phyloP scores from a whole-genome alignment of 345 rosid species.

The Boechera stricta region DNA sequence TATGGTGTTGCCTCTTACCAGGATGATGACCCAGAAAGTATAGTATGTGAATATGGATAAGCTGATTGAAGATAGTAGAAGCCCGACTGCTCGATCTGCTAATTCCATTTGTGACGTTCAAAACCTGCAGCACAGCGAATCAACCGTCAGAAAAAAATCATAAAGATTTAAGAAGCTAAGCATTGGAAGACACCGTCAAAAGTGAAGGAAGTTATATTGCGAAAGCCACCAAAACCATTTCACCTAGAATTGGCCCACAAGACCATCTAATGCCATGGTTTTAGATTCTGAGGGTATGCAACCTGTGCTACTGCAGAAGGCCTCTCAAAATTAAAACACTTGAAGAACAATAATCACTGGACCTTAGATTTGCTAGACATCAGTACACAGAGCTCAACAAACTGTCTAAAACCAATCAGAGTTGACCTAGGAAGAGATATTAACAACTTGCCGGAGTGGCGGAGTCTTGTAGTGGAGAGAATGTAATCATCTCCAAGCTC shows the following conservation, averaged over 20 bases:
- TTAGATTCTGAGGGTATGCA: constrained; percentile 23
- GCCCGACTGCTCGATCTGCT: constrained; percentile 88
- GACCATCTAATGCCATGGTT: constrained; percentile 25
- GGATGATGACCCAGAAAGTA: constrained; percentile 94
- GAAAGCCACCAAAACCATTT: constrained; percentile 12
- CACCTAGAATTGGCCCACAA: constrained; percentile 23
- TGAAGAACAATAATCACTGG: constrained; percentile 20
- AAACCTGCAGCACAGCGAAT: constrained; percentile 21
- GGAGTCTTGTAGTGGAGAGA: constrained; percentile 10
- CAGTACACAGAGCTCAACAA: constrained; percentile 5
- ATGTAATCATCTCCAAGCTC: constrained; percentile 64
- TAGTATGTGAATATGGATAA: constrained; percentile 87
- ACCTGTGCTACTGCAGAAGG: constrained; percentile 25
- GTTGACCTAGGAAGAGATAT: neutral
- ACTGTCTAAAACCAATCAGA: constrained; percentile 25
- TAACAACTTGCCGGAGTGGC: constrained; percentile 31
- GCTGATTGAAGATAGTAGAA: constrained; percentile 68
- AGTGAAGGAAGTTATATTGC: constrained; percentile 1
- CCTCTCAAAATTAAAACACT: neutral
- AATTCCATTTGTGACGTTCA: constrained; percentile 62
- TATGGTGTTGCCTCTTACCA: constrained; percentile 54
- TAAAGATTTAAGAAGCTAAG: constrained; percentile 18
- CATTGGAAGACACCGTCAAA: constrained; percentile 6
- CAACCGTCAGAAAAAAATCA: neutral
- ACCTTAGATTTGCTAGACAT: constrained; percentile 18